phyloP scores from a whole-genome alignment of 2,329 filamentous ascomycete genomes.

The Volutella citrinella region DNA sequence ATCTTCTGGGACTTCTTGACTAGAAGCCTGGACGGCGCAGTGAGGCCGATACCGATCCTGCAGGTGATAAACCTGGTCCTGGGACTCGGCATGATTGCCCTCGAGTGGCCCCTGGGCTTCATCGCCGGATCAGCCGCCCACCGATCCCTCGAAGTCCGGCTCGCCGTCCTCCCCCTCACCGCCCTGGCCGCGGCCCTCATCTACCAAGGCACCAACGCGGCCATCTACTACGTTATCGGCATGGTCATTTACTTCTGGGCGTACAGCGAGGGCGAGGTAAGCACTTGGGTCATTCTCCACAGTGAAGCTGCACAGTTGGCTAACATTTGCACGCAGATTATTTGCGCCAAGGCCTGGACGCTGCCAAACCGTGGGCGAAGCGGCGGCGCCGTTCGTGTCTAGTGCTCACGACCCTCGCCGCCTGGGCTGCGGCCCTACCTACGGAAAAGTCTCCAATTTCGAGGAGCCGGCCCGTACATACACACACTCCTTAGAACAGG shows the following conservation, averaged over 20 bases:
- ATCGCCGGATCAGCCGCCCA: slow-evolving; percentile 78
- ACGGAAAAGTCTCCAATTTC: too few relatives aligned
- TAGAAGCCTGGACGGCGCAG: slow-evolving; percentile 79
- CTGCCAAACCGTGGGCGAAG: slow-evolving; percentile 54
- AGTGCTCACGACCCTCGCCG: too few relatives aligned
- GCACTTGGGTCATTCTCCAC: slow-evolving; percentile 31
- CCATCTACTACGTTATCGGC: slow-evolving; percentile 85
- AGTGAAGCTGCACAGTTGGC: not conserved
- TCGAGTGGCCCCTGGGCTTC: slow-evolving; percentile 85
- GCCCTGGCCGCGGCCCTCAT: slow-evolving; percentile 72
- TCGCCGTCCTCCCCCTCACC: slow-evolving; percentile 78
- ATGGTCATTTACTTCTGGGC: slow-evolving; percentile 93
- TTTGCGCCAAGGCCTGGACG: slow-evolving; percentile 69
- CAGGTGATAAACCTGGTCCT: slow-evolving; percentile 88
- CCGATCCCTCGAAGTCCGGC: slow-evolving; percentile 80
- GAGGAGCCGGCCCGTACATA: too few relatives aligned
- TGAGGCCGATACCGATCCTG: slow-evolving; percentile 83
- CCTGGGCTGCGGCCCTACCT: too few relatives aligned
- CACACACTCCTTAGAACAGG: too few relatives aligned
- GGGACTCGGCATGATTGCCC: slow-evolving; percentile 73
- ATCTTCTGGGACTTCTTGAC: slow-evolving; percentile 98
- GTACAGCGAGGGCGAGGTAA: slow-evolving; percentile 93
- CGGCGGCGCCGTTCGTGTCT: too few relatives aligned
- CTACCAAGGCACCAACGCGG: slow-evolving; percentile 91
- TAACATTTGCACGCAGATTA: slow-evolving; percentile 46